A percentile compares a stretch with the other conserved stretches of the same genome.
Conservation (phyloP, 1,284 basidiomycete species). For the Cryptococcus wingfieldii region DNA sequence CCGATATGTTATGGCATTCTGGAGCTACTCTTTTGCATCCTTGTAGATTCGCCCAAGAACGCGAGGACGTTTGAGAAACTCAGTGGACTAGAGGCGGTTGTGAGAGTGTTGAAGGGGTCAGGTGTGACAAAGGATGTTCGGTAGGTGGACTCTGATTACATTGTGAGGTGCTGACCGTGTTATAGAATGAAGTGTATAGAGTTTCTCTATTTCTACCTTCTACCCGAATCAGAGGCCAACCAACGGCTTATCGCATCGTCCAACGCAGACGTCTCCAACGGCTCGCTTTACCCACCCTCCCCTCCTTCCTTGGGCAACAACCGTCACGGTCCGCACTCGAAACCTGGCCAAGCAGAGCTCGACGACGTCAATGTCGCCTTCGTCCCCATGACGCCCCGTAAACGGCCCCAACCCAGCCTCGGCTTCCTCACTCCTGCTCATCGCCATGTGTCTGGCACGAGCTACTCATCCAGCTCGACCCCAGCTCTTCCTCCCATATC, state of each 20-base stretch:
- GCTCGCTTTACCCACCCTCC: constrained; percentile 18
- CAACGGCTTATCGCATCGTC: constrained; percentile 8
- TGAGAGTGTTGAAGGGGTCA: constrained; percentile 74
- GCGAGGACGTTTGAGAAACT: constrained; percentile 70
- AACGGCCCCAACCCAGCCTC: constrained; percentile 33
- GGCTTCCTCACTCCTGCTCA: constrained; percentile 41
- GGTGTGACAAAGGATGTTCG: constrained; percentile 75
- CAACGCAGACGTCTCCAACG: constrained; percentile 16
- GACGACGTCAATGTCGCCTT: constrained; percentile 36
- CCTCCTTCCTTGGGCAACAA: constrained; percentile 3
- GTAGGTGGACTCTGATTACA: constrained; percentile 51
- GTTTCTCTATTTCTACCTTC: constrained; percentile 84
- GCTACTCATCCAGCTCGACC: constrained; percentile 18
- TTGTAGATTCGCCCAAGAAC: constrained; percentile 72
- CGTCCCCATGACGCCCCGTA: constrained; percentile 41
- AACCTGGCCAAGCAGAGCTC: constrained; percentile 1
- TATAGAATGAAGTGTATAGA: constrained; percentile 86
- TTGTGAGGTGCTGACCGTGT: not conserved
- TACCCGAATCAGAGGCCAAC: constrained; percentile 59
- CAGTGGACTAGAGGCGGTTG: constrained; percentile 70
- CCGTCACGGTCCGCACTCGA: not conserved
- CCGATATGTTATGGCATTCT: constrained; percentile 61
- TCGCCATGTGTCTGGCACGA: constrained; percentile 15
- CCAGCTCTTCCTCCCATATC: constrained; percentile 26
- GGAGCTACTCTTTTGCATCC: constrained; percentile 74